Evolutionary conservation across 176 grass and related monocot species (phyloP).

Genomic region (Phoenix roebelenii): DNA sequence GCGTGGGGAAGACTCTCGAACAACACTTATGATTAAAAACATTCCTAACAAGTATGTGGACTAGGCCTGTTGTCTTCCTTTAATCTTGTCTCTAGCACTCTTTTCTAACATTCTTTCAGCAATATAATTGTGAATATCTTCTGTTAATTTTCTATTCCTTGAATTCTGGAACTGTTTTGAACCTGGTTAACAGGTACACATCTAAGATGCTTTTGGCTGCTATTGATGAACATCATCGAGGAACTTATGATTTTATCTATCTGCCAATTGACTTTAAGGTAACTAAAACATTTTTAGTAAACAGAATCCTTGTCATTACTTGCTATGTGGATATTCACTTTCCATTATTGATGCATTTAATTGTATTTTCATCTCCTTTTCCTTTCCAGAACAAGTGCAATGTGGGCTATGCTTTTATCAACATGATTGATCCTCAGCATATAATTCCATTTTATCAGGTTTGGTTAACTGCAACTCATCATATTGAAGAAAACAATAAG

Average conservation of each 20-base stretch:
- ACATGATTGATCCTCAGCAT: conserved; percentile 78
- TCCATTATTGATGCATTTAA: not conserved
- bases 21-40: conserved; percentile 96
- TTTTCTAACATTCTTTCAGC: no score
- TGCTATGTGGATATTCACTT: not conserved
- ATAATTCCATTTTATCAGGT: conserved; percentile 94
- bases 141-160: no score
- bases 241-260: conserved; percentile 94
- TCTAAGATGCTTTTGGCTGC: conserved; percentile 97
- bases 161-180: not conserved
- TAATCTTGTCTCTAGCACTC: no score
- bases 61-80: conserved; percentile 2
- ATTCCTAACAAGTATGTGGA: conserved; percentile 86
- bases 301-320: not conserved
- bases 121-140: no score
- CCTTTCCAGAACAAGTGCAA: conserved; percentile 92
- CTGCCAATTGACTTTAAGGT: conserved; percentile 99
- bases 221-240: conserved; percentile 81
- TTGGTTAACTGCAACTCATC: not conserved
- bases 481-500: no score
- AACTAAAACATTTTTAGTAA: conserved; percentile 6
- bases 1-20: conserved; percentile 57
- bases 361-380: not conserved
- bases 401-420: conserved; percentile 94
- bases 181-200: conserved; percentile 52